Percentiles rank a stretch among this genome's conserved stretches.
phyloP scores from a whole-genome alignment of 805 yeast genomes.

The Saccharomycopsis javanensis region DNA sequence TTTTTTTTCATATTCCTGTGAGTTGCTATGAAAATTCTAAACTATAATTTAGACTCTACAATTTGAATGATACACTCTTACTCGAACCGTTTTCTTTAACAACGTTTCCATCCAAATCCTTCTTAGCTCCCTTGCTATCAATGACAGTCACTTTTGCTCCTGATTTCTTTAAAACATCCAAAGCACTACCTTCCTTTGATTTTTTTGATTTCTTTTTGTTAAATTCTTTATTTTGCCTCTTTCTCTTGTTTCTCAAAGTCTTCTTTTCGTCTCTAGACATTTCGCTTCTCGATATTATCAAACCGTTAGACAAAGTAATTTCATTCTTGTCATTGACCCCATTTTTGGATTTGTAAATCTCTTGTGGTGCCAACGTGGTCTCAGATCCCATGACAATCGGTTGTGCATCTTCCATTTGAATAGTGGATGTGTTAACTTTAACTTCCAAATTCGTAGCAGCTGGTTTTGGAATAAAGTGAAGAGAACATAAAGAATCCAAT shows the following conservation, averaged over 20 bases:
- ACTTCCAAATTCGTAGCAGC: slow-evolving; percentile 70
- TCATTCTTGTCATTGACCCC: slow-evolving; percentile 41
- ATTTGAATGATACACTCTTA: slow-evolving; percentile 14
- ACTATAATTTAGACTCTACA: slow-evolving; percentile 5
- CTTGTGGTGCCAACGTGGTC: slow-evolving; percentile 87
- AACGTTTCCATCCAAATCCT: slow-evolving; percentile 61
- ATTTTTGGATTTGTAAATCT: slow-evolving; percentile 52
- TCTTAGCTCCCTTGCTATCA: slow-evolving; percentile 64
- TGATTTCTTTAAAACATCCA: slow-evolving; percentile 45
- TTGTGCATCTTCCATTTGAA: slow-evolving; percentile 93
- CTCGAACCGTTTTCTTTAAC: slow-evolving; percentile 32
- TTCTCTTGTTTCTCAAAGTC: slow-evolving; percentile 75
- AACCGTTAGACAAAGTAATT: slow-evolving; percentile 65
- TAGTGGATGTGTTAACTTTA: slow-evolving; percentile 72
- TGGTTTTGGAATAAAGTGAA: slow-evolving; percentile 89
- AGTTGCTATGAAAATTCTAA: too few species aligned
- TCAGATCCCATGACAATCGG: slow-evolving; percentile 73
- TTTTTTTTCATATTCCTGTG: too few species aligned
- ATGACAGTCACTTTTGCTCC: slow-evolving; percentile 66
- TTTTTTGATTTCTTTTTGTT: slow-evolving; percentile 27
- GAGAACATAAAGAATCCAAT: slow-evolving; percentile 85
- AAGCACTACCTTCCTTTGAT: slow-evolving; percentile 43
- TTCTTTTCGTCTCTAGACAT: slow-evolving; percentile 77
- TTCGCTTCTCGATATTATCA: slow-evolving; percentile 73
- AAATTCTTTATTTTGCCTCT: slow-evolving; percentile 27